phyloP scores from a whole-genome alignment of 139 green algal species.

The Chlamydomonas asymmetrica region DNA sequence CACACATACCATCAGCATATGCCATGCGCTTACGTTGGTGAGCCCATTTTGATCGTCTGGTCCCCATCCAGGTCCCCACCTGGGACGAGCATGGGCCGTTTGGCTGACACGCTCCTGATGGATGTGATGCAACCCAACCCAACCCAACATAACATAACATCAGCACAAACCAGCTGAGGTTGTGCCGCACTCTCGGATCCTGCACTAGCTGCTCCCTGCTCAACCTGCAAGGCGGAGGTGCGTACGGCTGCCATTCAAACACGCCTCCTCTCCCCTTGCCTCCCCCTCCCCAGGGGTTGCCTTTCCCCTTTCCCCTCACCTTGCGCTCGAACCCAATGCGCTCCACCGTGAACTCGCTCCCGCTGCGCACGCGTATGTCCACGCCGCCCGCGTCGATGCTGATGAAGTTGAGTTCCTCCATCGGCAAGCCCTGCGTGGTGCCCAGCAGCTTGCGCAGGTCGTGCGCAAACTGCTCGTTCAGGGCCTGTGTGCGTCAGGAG shows the following conservation, averaged over 20 bases:
- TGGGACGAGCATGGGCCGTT: no score
- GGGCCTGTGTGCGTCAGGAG: slow-evolving; percentile 51
- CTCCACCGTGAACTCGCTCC: slow-evolving; percentile 80
- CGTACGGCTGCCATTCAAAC: no score
- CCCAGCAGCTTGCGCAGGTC: slow-evolving; percentile 61
- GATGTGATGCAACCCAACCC: background rate
- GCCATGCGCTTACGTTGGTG: no score
- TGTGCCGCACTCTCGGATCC: background rate
- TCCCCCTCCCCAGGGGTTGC: background rate
- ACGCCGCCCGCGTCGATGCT: slow-evolving; percentile 87
- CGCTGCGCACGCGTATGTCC: slow-evolving; percentile 82
- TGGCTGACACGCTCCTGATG: no score
- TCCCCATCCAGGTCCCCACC: no score
- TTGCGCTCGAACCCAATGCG: slow-evolving; percentile 69
- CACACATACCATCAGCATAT: background rate
- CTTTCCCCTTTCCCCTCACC: background rate
- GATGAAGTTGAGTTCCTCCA: slow-evolving; percentile 84
- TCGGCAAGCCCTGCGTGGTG: background rate
- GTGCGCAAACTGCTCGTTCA: slow-evolving; percentile 69
- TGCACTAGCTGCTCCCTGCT: background rate
- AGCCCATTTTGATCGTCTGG: no score
- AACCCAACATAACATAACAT: background rate
- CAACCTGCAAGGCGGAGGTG: no score
- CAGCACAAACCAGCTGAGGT: background rate
- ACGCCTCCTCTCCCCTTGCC: background rate